These are phyloP conservation scores for Polytrichum commune DNA, from an alignment of 225 moss, liverwort and hornwort species.

Conservation along the genomic window DNA sequence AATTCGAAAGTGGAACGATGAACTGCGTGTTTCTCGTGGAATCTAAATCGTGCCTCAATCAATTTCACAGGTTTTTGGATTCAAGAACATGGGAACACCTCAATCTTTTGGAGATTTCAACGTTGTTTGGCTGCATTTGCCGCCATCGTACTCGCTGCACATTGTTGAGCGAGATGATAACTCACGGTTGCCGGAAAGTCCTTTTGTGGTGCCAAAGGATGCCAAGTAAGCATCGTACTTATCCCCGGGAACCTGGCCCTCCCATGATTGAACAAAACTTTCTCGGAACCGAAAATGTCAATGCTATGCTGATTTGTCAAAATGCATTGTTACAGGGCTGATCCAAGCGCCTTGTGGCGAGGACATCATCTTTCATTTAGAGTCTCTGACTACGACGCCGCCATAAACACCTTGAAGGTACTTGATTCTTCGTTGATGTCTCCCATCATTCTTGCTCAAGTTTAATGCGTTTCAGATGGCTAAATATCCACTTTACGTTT, in stretches of 20 bases:
- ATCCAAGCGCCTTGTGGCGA: slow-evolving; percentile 59
- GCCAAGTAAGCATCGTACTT: slow-evolving; percentile 37
- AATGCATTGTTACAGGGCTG: slow-evolving; percentile 42
- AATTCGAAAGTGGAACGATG: no score
- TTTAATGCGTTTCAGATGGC: background rate
- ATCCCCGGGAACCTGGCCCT: background rate
- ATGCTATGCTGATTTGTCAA: no score
- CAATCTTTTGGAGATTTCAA: slow-evolving; percentile 75
- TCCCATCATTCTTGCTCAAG: background rate
- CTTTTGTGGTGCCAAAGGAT: slow-evolving; percentile 62
- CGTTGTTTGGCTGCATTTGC: slow-evolving; percentile 70
- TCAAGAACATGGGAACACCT: slow-evolving; percentile 64
- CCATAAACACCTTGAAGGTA: slow-evolving; percentile 76
- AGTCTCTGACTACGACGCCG: slow-evolving; percentile 82
- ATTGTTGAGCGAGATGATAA: slow-evolving; percentile 70
- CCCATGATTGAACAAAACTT: background rate
- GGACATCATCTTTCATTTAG: slow-evolving; percentile 88
- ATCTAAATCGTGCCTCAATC: no score
- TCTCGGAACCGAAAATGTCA: background rate
- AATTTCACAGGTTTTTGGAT: slow-evolving; percentile 64
- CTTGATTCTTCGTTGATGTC: background rate
- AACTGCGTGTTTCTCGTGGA: background rate
- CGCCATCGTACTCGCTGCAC: slow-evolving; percentile 62
- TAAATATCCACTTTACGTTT: background rate
- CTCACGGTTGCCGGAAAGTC: slow-evolving; percentile 79